These are phyloP conservation scores for Glebionis coronaria DNA, from an alignment of 129 eudicot genomes.

Conservation along the genomic window DNA sequence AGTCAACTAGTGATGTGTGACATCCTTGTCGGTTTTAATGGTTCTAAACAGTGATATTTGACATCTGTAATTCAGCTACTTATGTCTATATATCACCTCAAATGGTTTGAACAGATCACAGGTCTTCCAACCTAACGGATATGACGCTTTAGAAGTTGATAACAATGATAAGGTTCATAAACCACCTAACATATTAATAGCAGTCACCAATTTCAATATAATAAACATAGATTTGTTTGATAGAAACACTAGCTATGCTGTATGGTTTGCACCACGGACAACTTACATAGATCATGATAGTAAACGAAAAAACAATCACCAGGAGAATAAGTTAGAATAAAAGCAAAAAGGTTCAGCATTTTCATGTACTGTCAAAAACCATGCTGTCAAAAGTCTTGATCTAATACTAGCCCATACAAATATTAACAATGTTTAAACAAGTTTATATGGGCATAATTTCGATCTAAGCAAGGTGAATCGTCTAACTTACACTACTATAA, in stretches of 20 bases:
- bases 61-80: no score
- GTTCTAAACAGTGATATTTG: no score
- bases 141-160: no score
- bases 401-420: slow-evolving; percentile 9
- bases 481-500: slow-evolving; percentile 20
- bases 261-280: background rate
- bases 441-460: slow-evolving; percentile 6
- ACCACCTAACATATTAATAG: no score
- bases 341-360: slow-evolving; percentile 11
- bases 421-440: slow-evolving; percentile 3
- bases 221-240: background rate
- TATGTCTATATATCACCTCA: no score
- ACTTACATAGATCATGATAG: background rate
- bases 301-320: background rate
- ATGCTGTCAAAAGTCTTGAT: slow-evolving; percentile 11
- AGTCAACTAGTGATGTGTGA: no score
- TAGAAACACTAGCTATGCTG: background rate
- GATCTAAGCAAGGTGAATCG: slow-evolving; percentile 18
- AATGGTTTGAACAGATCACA: no score
- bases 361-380: slow-evolving; percentile 5
- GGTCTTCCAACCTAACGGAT: no score
- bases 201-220: background rate
- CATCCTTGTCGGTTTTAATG: no score
- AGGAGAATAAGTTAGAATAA: background rate
- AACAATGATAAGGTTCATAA: no score